Percentiles rank a stretch among this genome's conserved stretches.
phyloP scores from a whole-genome alignment of 371 early-diverging fungal species.

The Choanephora cucurbitarum region DNA sequence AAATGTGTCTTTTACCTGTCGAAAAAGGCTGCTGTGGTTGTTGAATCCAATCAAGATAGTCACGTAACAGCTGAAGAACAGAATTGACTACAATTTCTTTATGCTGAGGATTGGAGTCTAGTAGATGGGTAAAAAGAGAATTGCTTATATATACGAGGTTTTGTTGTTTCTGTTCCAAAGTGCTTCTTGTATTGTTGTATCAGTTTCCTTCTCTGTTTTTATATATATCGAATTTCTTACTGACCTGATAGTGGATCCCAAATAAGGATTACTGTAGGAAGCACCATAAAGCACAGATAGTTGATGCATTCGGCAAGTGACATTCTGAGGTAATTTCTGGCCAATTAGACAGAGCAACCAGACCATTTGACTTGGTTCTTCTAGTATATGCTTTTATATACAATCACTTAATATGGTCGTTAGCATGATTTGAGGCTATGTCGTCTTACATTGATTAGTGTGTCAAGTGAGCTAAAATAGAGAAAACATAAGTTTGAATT shows the following conservation, averaged over 20 bases:
- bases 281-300: constrained; percentile 27
- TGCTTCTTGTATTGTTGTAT: not conserved
- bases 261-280: constrained; percentile 29
- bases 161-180: constrained; percentile 4
- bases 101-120: constrained; percentile 6
- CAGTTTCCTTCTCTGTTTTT: not conserved
- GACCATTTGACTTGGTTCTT: constrained; percentile 18
- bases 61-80: constrained; percentile 18
- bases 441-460: constrained; percentile 27
- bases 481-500: not conserved
- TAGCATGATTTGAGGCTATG: no score
- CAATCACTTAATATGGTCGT: constrained; percentile 1
- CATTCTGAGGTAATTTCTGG: constrained; percentile 26
- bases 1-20: no score
- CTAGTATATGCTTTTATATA: constrained; percentile 10
- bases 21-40: constrained; percentile 1
- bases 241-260: constrained; percentile 1
- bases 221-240: no score
- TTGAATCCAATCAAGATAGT: constrained; percentile 14
- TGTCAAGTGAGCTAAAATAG: constrained; percentile 11
- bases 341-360: constrained; percentile 35
- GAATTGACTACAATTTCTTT: constrained; percentile 17
- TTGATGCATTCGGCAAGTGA: constrained; percentile 31
- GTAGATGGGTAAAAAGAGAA: constrained; percentile 24
- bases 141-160: constrained; percentile 19